phyloP scores from a whole-genome alignment of 2,329 filamentous ascomycete species.

The Aspergillus jensenii region DNA sequence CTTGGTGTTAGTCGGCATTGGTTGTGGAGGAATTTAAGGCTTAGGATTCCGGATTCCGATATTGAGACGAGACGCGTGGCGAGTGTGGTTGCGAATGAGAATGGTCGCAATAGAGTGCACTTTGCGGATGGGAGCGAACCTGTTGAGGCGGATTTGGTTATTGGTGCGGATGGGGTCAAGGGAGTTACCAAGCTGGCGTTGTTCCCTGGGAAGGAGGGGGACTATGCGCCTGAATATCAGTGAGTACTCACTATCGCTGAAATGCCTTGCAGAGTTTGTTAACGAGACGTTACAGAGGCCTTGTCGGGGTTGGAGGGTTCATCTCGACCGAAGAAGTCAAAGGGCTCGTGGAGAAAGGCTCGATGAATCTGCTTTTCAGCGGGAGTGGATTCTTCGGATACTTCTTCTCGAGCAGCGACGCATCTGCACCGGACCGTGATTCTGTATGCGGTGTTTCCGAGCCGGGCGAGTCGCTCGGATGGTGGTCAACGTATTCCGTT shows the following conservation, averaged over 20 bases:
- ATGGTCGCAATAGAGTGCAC: slow-evolving; percentile 27
- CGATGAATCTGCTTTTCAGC: slow-evolving; percentile 48
- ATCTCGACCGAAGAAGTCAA: slow-evolving; percentile 31
- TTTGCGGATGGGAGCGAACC: slow-evolving; percentile 37
- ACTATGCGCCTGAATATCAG: slow-evolving; percentile 44
- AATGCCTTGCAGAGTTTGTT: neutral
- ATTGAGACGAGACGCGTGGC: slow-evolving; percentile 36
- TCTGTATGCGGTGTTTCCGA: slow-evolving; percentile 26
- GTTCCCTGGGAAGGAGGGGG: slow-evolving; percentile 35
- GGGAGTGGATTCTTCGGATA: slow-evolving; percentile 55
- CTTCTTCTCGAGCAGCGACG: slow-evolving; percentile 33
- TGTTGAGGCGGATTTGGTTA: slow-evolving; percentile 41
- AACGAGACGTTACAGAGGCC: slow-evolving; percentile 28
- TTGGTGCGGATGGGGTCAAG: slow-evolving; percentile 45
- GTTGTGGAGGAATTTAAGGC: slow-evolving; percentile 39
- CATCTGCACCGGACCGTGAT: slow-evolving; percentile 21
- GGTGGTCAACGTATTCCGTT: slow-evolving; percentile 49
- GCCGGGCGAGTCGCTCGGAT: slow-evolving; percentile 36
- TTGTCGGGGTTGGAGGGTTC: slow-evolving; percentile 50
- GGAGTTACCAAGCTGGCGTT: slow-evolving; percentile 37
- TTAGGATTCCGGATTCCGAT: slow-evolving; percentile 33
- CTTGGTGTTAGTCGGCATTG: slow-evolving; percentile 40
- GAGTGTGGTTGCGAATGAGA: slow-evolving; percentile 24
- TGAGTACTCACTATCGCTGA: slow-evolving; percentile 16
- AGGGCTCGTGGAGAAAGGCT: slow-evolving; percentile 33